Percentiles rank a stretch among this genome's conserved stretches.
These are phyloP conservation scores for Globisporangium middletonii DNA, from an alignment of 352 stramenopile species.

Conservation along the genomic window DNA sequence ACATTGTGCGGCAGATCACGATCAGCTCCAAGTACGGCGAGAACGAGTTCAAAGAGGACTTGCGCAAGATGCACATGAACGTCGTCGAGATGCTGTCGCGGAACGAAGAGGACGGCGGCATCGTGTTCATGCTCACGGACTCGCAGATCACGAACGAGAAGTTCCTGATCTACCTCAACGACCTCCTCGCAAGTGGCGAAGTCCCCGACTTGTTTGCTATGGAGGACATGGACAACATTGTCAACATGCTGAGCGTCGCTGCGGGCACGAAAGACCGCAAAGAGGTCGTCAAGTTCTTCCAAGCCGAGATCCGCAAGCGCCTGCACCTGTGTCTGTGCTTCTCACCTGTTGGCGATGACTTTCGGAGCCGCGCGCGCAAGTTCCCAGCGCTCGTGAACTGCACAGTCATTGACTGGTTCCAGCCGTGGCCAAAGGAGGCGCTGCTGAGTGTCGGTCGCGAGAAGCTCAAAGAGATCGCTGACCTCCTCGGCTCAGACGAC, in stretches of 20 bases:
- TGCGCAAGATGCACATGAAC: conserved; percentile 92
- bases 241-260: conserved; percentile 77
- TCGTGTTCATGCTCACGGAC: conserved; percentile 95
- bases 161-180: conserved; percentile 96
- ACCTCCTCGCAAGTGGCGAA: conserved; percentile 91
- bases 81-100: conserved; percentile 90
- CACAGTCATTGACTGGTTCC: conserved; percentile 95
- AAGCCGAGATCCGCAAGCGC: conserved; percentile 92
- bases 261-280: conserved; percentile 84
- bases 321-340: conserved; percentile 95
- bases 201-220: conserved; percentile 92
- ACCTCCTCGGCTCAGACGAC: conserved; percentile 79
- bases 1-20: conserved; percentile 89
- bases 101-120: conserved; percentile 76
- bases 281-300: conserved; percentile 94
- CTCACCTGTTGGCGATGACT: conserved; percentile 93
- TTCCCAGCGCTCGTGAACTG: conserved; percentile 95
- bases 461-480: conserved; percentile 81
- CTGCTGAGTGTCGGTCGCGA: conserved; percentile 88
- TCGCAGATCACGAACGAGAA: conserved; percentile 96
- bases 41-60: conserved; percentile 96
- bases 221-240: conserved; percentile 94
- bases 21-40: conserved; percentile 94
- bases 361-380: conserved; percentile 90
- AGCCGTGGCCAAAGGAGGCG: conserved; percentile 92